Conservation (phyloP, 768 basidiomycete species). For the Mycena filopes region DNA sequence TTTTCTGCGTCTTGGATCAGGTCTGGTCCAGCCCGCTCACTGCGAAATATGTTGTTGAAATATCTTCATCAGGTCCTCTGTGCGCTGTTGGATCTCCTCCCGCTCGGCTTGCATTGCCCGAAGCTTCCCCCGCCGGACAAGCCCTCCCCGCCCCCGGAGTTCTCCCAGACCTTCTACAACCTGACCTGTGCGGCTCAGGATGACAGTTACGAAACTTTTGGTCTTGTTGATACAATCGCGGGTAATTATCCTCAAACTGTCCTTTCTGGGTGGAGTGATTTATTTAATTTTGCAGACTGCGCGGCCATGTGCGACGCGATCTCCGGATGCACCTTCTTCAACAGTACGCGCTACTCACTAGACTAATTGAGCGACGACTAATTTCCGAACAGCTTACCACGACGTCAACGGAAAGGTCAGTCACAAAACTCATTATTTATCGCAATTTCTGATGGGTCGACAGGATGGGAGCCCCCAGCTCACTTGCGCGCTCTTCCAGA, state of each 20-base stretch:
- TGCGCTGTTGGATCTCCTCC: slow-evolving; percentile 37
- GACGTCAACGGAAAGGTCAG: slow-evolving; percentile 50
- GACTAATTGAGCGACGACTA: too few relatives aligned
- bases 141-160: slow-evolving; percentile 37
- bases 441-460: not conserved
- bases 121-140: slow-evolving; percentile 34
- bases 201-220: slow-evolving; percentile 48
- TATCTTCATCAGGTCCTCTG: slow-evolving; percentile 36
- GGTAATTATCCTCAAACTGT: too few relatives aligned
- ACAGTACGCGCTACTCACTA: slow-evolving; percentile 43
- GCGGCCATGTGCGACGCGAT: slow-evolving; percentile 45
- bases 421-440: not conserved
- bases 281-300: slow-evolving; percentile 44
- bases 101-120: slow-evolving; percentile 40
- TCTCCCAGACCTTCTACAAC: slow-evolving; percentile 40
- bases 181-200: slow-evolving; percentile 45
- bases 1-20: slow-evolving; percentile 4
- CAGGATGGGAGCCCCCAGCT: slow-evolving; percentile 48
- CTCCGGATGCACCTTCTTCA: slow-evolving; percentile 44
- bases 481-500: slow-evolving; percentile 47
- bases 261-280: too few relatives aligned
- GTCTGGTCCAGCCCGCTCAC: not conserved
- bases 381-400: slow-evolving; percentile 44
- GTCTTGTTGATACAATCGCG: slow-evolving; percentile 46
- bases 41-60: not conserved